A percentile compares a stretch with the other conserved stretches of the same genome.
phyloP scores from a whole-genome alignment of 305 asterid genomes.

The Withania somnifera region DNA sequence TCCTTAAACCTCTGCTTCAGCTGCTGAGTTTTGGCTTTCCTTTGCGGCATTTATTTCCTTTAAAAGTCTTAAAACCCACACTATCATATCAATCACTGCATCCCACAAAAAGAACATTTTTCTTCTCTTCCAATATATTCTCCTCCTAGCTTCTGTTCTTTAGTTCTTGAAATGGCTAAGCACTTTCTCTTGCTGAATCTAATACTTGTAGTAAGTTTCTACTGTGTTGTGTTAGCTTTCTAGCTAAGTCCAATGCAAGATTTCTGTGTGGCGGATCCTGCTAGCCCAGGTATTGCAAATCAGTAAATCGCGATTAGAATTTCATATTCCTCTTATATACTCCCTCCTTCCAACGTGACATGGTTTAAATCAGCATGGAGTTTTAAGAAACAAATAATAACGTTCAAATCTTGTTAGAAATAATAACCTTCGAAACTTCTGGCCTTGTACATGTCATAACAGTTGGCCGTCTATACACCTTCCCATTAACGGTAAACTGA shows the following conservation, averaged over 20 bases:
- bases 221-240: background rate
- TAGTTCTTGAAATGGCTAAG: constrained; percentile 4
- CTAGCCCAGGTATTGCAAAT: background rate
- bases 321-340: background rate
- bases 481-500: background rate
- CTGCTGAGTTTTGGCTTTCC: no score
- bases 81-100: background rate
- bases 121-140: background rate
- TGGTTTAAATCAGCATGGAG: background rate
- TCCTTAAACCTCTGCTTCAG: no score
- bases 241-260: constrained; percentile 10
- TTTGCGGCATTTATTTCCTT: no score
- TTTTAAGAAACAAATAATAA: background rate
- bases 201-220: background rate
- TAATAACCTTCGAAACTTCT: no score
- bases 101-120: background rate
- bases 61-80: background rate
- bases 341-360: background rate
- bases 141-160: background rate
- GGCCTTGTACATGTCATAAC: background rate
- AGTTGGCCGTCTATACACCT: background rate
- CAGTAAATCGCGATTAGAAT: background rate
- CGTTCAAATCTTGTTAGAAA: no score
- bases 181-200: background rate
- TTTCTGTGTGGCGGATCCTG: constrained; percentile 6